phyloP scores from a whole-genome alignment of 73 alveolate species.

The Symbiodinium natans region DNA sequence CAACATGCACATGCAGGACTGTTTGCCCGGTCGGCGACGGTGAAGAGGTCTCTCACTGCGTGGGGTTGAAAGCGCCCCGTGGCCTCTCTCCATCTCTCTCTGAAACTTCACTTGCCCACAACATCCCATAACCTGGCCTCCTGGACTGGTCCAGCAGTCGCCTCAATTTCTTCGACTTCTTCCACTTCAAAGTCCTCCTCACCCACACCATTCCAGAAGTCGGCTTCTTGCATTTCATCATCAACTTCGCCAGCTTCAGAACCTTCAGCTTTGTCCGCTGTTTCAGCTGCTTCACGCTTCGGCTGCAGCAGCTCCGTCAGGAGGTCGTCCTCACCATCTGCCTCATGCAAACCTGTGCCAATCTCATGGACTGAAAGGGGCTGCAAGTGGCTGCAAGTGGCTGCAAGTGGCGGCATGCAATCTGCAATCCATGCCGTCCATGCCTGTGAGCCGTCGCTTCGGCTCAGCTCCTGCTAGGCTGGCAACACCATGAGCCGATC shows the following conservation, averaged over 20 bases:
- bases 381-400: no score
- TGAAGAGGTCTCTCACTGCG: no score
- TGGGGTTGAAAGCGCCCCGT: no score
- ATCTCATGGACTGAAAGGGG: no score
- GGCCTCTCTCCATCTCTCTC: no score
- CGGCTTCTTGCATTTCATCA: background rate
- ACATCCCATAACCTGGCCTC: background rate
- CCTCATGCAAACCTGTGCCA: background rate
- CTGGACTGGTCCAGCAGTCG: background rate
- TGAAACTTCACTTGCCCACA: no score
- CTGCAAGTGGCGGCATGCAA: no score
- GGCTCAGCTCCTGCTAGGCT: background rate
- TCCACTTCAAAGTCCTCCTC: background rate
- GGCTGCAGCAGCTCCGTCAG: background rate
- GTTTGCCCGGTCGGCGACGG: no score
- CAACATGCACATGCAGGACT: no score
- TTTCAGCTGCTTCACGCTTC: background rate
- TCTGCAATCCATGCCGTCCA: no score
- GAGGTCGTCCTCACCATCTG: background rate
- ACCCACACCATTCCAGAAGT: background rate
- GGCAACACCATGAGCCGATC: background rate
- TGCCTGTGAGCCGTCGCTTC: background rate
- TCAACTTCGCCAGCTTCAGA: background rate
- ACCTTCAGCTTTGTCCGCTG: no score
- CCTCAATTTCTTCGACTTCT: background rate